phyloP scores from a whole-genome alignment of 129 eudicot species.

The Artemisia argyi region DNA sequence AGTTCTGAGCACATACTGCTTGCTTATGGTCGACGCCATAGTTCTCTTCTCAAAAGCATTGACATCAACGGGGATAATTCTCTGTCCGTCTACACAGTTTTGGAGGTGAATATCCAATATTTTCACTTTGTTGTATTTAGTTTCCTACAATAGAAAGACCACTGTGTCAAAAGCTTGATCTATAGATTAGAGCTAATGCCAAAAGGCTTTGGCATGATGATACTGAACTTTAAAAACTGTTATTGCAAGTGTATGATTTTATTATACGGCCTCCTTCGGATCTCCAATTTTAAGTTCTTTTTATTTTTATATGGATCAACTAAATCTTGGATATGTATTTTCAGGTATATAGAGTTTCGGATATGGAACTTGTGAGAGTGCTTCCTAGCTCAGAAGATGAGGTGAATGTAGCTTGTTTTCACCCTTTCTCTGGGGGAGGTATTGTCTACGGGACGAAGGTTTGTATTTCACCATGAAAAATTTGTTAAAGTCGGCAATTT shows the following conservation, averaged over 20 bases:
- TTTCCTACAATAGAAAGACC: background rate
- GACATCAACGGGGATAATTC: slow-evolving; percentile 57
- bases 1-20: slow-evolving; percentile 73
- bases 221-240: background rate
- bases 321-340: slow-evolving; percentile 6
- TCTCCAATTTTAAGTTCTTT: background rate
- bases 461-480: background rate
- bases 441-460: slow-evolving; percentile 80
- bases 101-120: slow-evolving; percentile 46
- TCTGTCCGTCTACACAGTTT: slow-evolving; percentile 60
- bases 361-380: slow-evolving; percentile 73
- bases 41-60: slow-evolving; percentile 69
- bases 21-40: slow-evolving; percentile 75
- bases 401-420: slow-evolving; percentile 79
- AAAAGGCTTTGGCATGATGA: background rate
- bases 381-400: slow-evolving; percentile 82
- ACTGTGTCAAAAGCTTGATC: background rate
- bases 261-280: background rate
- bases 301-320: background rate
- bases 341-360: slow-evolving; percentile 71
- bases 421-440: slow-evolving; percentile 71
- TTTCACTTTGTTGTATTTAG: slow-evolving; percentile 7
- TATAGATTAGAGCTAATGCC: background rate
- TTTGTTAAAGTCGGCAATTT: background rate
- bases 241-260: slow-evolving; percentile 1